Conservation (phyloP, 139 green algal genomes). For the Edaphochlamys debaryana region DNA sequence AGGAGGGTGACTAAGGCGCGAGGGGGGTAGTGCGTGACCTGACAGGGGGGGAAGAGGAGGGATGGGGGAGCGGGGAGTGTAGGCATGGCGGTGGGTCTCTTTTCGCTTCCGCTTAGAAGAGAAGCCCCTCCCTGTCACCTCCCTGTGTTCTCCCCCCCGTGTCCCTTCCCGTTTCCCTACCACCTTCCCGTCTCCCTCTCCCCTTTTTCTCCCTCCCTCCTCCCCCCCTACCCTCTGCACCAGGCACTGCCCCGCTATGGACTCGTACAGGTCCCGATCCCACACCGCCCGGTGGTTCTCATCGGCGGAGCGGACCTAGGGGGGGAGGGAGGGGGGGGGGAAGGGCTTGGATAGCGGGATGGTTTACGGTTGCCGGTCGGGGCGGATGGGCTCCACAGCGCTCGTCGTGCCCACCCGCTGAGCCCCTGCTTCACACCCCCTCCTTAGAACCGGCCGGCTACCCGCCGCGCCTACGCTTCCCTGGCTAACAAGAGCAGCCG, state of each 20-base stretch:
- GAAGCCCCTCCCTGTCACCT: not conserved
- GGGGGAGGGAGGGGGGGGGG: not conserved
- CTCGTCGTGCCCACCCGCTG: too few relatives aligned
- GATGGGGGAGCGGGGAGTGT: not conserved
- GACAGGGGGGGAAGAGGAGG: not conserved
- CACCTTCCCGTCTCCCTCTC: too few relatives aligned
- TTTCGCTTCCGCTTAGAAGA: too few relatives aligned
- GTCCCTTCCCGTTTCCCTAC: not conserved
- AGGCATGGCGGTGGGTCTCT: not conserved
- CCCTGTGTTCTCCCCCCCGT: not conserved
- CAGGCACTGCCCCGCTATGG: conserved; percentile 9
- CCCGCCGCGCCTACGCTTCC: too few relatives aligned
- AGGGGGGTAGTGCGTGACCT: not conserved
- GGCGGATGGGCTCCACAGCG: too few relatives aligned
- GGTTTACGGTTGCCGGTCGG: too few relatives aligned
- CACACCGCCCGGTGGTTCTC: conserved; percentile 23
- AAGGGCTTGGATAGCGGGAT: not conserved
- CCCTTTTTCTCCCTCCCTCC: too few relatives aligned
- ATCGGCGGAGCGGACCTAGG: conserved; percentile 9
- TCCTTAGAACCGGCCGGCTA: too few relatives aligned
- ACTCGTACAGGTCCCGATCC: conserved; percentile 30
- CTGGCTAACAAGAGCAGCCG: too few relatives aligned
- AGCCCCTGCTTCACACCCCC: too few relatives aligned
- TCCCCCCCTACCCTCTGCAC: too few relatives aligned
- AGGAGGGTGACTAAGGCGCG: conserved; percentile 29